Conservation (phyloP, 148 eudicot species). For the Rhododendron ovatum region DNA sequence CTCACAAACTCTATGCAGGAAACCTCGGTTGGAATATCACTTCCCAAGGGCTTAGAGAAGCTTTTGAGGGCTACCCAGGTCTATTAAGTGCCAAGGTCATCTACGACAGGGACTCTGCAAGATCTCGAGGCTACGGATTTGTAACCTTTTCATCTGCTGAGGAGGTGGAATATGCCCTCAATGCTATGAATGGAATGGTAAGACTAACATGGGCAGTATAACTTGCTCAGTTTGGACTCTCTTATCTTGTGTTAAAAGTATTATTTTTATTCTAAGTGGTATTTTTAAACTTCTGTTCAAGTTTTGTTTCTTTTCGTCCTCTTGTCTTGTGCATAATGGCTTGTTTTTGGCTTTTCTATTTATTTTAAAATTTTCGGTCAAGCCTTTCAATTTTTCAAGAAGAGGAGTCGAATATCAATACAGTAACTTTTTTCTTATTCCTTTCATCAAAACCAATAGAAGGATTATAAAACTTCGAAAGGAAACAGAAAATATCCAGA, state of each 20-base stretch:
- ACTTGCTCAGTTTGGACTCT: not conserved
- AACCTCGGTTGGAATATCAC: constrained; percentile 77
- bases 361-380: not conserved
- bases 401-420: not conserved
- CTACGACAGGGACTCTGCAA: constrained; percentile 65
- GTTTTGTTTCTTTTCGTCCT: not conserved
- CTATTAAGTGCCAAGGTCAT: constrained; percentile 73
- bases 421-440: not conserved
- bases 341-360: not conserved
- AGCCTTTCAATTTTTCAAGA: not conserved
- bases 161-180: constrained; percentile 62
- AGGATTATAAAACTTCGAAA: not conserved
- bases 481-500: not conserved
- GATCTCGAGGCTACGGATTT: constrained; percentile 89
- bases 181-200: constrained; percentile 73
- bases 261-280: not conserved
- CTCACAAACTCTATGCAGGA: constrained; percentile 82
- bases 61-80: constrained; percentile 61
- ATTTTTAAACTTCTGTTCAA: not conserved
- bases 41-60: constrained; percentile 59
- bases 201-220: constrained; percentile 1
- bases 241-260: not conserved
- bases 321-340: not conserved
- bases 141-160: constrained; percentile 66
- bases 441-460: not conserved